A percentile compares a stretch with the other conserved stretches of the same genome.
Evolutionary conservation across 441 rosid species (phyloP).

Genomic region (Dalechampia spathulata): DNA sequence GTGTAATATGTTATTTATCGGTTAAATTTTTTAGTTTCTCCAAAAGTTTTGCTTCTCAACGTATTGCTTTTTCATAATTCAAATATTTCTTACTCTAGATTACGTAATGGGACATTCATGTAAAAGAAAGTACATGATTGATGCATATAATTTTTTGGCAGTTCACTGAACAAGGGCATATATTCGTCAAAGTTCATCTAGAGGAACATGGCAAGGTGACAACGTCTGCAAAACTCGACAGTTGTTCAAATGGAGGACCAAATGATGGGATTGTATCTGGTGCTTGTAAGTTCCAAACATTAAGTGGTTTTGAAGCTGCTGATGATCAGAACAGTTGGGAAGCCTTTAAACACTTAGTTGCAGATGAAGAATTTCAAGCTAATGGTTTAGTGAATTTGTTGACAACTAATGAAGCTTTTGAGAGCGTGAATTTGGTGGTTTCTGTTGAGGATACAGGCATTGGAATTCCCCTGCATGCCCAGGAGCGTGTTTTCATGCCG

Average conservation of each 20-base stretch:
- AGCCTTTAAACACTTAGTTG: conserved; percentile 52
- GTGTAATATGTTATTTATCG: not conserved
- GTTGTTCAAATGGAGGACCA: conserved; percentile 40
- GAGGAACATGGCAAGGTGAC: conserved; percentile 46
- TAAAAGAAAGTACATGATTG: no score
- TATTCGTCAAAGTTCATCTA: conserved; percentile 78
- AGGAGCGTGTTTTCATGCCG: conserved; percentile 82
- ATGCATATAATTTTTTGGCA: conserved; percentile 24
- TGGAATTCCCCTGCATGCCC: conserved; percentile 80
- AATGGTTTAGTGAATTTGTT: conserved; percentile 27
- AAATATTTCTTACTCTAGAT: no score
- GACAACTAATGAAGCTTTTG: conserved; percentile 29
- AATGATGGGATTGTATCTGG: conserved; percentile 31
- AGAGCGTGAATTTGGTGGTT: conserved; percentile 52
- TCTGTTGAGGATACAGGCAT: conserved; percentile 94
- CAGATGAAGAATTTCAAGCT: conserved; percentile 33
- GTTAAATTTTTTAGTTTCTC: not conserved
- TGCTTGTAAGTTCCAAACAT: conserved; percentile 45
- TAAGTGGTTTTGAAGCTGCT: conserved; percentile 88
- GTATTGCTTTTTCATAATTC: not conserved
- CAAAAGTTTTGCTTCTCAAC: not conserved
- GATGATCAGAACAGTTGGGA: conserved; percentile 86
- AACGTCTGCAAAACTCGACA: conserved; percentile 29
- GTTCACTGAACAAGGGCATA: conserved; percentile 93
- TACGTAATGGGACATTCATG: no score